Percentiles rank a stretch among this genome's conserved stretches.
phyloP scores from a whole-genome alignment of 805 yeast genomes.

The Saccharomyces kudriavzevii region DNA sequence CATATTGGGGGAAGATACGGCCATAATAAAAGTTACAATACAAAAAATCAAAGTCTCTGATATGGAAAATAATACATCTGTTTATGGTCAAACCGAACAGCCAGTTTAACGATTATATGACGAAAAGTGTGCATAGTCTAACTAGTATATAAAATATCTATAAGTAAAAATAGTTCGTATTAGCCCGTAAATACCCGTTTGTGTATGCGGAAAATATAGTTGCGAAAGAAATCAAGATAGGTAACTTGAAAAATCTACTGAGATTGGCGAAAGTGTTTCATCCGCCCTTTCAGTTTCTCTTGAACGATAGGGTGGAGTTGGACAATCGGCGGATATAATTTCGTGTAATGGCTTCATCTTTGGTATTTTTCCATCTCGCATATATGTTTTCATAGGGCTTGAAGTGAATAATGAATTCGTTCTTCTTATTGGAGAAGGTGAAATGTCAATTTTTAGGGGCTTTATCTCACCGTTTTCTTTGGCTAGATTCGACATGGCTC shows the following conservation, averaged over 20 bases:
- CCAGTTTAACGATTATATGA: not conserved
- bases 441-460: slow-evolving; percentile 16
- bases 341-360: not conserved
- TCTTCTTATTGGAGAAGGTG: slow-evolving; percentile 17
- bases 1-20: slow-evolving; percentile 55
- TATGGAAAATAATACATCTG: slow-evolving; percentile 46
- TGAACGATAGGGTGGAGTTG: not conserved
- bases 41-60: slow-evolving; percentile 70
- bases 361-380: not conserved
- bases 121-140: not conserved
- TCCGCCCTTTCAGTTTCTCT: slow-evolving; percentile 12
- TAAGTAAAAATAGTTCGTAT: not conserved
- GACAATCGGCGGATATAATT: slow-evolving; percentile 2
- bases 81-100: slow-evolving; percentile 14
- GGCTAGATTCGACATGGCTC: slow-evolving; percentile 20
- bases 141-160: not conserved
- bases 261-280: slow-evolving; percentile 25
- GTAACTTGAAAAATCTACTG: slow-evolving; percentile 26
- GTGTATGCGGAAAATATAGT: too few relatives aligned
- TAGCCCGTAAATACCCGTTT: too few relatives aligned
- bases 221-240: slow-evolving; percentile 3
- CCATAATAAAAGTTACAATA: slow-evolving; percentile 58
- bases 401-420: slow-evolving; percentile 20
- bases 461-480: slow-evolving; percentile 9
- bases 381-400: slow-evolving; percentile 13